Evolutionary conservation across 2,329 filamentous ascomycete species (phyloP), one percentile per base, ranked within the genome.

Genomic region (Verticillium nonalfalfae): DNA sequence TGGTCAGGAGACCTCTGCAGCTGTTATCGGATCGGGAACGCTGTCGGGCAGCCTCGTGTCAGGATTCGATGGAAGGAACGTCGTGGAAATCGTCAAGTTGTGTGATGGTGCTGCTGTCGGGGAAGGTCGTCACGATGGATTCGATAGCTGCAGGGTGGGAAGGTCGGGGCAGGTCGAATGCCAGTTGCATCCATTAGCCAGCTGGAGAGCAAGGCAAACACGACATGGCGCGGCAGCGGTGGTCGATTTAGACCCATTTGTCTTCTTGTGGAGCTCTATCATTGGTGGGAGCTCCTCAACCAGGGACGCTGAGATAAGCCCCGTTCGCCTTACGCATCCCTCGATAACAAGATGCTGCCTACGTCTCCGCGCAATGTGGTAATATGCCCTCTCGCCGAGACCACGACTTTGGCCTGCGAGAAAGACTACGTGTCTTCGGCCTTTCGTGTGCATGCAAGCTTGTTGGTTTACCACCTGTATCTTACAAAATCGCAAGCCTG

Each of bases 191-290:
- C 60, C 59, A 65, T 61, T 60, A 65, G 59, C 58, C 63, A 60
- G 61, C 55, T 62, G 59, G 62, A 52, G 65, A 61, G 67, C 71
- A 75, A 77, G 75, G 75, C 75, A 77, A 77, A 76, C 75, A 76
- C 70, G 68, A 68, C 73, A 73, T 77, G 74, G 74, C 75, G 75
- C 69, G 72, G 72, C 72, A 71, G 63, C 65, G 61, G 63, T 52
- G 61, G 62, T 61, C 58, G 61, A 64, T 60, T 59, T 18, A 10
- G 45, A 21, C 18, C 45, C 45, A 52, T 36, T 34, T n/a, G 7
- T 34, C 14, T 10, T 36, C 38, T 35, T 18, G 35, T 61, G 50
- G 40, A 64, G 62, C 59, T 62, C 34, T 34, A 57, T 66, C 61
- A 66, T 67, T 67, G 66, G 66, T 18, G 61, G 34, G 54, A 67